Percentiles rank a stretch among this genome's conserved stretches.
Conservation (phyloP, 352 stramenopile genomes). For the Saprolegnia parasitica region DNA sequence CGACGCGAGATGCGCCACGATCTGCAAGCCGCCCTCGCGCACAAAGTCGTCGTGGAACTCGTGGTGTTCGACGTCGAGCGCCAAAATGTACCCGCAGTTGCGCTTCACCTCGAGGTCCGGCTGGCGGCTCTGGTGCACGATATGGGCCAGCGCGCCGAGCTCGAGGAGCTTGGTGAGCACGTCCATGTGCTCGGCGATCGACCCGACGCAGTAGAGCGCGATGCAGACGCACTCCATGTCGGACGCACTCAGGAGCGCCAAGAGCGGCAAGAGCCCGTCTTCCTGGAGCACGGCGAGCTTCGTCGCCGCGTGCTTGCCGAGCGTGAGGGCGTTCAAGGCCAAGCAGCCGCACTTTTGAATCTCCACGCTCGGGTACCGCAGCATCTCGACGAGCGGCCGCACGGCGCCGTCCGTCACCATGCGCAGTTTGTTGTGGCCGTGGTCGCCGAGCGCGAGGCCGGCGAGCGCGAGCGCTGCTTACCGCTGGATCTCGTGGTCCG, state of each 20-base stretch:
- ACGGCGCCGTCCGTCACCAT: conserved; percentile 91
- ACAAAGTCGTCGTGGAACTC: conserved; percentile 91
- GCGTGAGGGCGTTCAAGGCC: conserved; percentile 86
- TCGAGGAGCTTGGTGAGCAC: conserved; percentile 90
- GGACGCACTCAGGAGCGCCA: conserved; percentile 78
- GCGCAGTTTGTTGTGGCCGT: conserved; percentile 90
- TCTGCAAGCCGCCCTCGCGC: conserved; percentile 81
- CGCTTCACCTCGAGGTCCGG: conserved; percentile 91
- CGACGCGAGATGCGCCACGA: conserved; percentile 85
- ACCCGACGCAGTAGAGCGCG: conserved; percentile 90
- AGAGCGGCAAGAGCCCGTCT: conserved; percentile 81
- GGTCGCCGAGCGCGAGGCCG: conserved; percentile 87
- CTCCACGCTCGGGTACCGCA: conserved; percentile 90
- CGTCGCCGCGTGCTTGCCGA: conserved; percentile 80
- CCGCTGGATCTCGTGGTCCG: conserved; percentile 93
- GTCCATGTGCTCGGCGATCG: conserved; percentile 88
- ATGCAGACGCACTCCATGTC: conserved; percentile 88
- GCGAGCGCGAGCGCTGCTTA: conserved; percentile 91
- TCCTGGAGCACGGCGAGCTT: conserved; percentile 90
- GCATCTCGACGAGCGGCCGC: conserved; percentile 87
- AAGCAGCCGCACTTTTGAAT: conserved; percentile 91
- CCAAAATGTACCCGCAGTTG: conserved; percentile 91
- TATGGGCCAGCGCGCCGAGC: conserved; percentile 71
- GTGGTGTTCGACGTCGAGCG: conserved; percentile 83
- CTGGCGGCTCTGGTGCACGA: conserved; percentile 72